These are phyloP conservation scores for Aspergillus conjunctus DNA, from an alignment of 495 filamentous ascomycete genomes.

Conservation along the genomic window DNA sequence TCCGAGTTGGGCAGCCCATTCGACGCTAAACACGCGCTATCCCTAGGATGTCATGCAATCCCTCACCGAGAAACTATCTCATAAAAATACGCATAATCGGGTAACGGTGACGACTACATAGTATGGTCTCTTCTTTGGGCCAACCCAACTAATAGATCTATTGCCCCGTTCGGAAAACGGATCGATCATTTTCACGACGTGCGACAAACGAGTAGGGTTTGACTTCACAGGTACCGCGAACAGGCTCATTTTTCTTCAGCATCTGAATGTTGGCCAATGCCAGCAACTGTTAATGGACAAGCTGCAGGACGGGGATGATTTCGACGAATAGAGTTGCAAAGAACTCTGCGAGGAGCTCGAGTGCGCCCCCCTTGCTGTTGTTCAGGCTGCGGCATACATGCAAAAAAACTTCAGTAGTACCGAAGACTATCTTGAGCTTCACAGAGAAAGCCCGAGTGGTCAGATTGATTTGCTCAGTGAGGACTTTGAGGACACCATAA, in stretches of 20 bases:
- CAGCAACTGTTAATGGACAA: background rate
- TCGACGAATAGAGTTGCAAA: background rate
- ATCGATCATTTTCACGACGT: slow-evolving; percentile 5
- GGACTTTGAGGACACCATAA: background rate
- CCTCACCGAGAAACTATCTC: background rate
- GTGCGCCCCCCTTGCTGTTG: slow-evolving; percentile 2
- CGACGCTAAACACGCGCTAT: background rate
- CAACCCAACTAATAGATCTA: background rate
- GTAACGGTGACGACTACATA: slow-evolving; percentile 5
- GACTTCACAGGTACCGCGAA: background rate
- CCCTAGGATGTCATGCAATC: background rate
- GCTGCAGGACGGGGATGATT: background rate
- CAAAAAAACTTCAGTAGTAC: background rate
- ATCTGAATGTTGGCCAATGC: background rate
- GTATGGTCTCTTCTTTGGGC: background rate
- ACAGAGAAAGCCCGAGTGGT: background rate
- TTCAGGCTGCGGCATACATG: slow-evolving; percentile 6
- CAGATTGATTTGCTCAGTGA: slow-evolving; percentile 5
- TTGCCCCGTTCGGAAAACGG: background rate
- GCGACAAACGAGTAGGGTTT: slow-evolving; percentile 1
- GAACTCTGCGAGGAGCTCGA: slow-evolving; percentile 5
- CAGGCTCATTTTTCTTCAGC: slow-evolving; percentile 1
- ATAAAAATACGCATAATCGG: background rate
- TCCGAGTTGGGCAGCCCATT: background rate
- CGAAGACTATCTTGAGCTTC: slow-evolving; percentile 1